Conservation (phyloP, 768 basidiomycete genomes). For the Cyathus striatus region DNA sequence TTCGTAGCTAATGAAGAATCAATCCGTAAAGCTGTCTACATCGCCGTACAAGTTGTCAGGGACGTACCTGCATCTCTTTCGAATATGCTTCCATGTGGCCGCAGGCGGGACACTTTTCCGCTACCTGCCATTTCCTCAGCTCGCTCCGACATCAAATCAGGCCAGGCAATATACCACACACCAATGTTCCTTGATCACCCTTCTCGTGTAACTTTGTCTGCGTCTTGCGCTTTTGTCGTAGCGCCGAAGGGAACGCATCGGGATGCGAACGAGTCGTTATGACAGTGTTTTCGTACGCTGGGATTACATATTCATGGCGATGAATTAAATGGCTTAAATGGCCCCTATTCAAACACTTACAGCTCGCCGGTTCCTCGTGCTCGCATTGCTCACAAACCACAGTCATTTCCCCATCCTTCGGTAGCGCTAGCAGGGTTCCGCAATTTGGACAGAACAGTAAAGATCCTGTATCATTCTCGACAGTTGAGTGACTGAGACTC, state of each 20-base stretch:
- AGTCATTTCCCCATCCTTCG: slow-evolving; percentile 64
- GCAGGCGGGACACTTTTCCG: slow-evolving; percentile 87
- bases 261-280: slow-evolving; percentile 90
- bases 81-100: slow-evolving; percentile 83
- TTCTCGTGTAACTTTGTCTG: slow-evolving; percentile 76
- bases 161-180: slow-evolving; percentile 14
- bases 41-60: background rate
- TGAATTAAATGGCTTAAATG: no score
- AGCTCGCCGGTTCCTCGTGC: slow-evolving; percentile 80
- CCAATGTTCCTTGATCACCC: slow-evolving; percentile 58
- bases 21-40: background rate
- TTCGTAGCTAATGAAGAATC: slow-evolving; percentile 52
- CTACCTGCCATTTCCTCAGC: slow-evolving; percentile 45
- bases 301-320: background rate
- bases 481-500: background rate
- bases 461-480: slow-evolving; percentile 55
- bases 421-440: slow-evolving; percentile 83
- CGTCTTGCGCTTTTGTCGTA: slow-evolving; percentile 86
- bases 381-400: slow-evolving; percentile 88
- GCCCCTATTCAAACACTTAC: slow-evolving; percentile 42
- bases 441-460: slow-evolving; percentile 93
- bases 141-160: background rate
- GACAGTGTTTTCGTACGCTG: slow-evolving; percentile 90
- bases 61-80: slow-evolving; percentile 78
- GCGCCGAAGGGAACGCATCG: slow-evolving; percentile 87